Evolutionary conservation across 2,329 filamentous ascomycete genomes (phyloP).

Genomic region (Stemphylium lycopersici): DNA sequence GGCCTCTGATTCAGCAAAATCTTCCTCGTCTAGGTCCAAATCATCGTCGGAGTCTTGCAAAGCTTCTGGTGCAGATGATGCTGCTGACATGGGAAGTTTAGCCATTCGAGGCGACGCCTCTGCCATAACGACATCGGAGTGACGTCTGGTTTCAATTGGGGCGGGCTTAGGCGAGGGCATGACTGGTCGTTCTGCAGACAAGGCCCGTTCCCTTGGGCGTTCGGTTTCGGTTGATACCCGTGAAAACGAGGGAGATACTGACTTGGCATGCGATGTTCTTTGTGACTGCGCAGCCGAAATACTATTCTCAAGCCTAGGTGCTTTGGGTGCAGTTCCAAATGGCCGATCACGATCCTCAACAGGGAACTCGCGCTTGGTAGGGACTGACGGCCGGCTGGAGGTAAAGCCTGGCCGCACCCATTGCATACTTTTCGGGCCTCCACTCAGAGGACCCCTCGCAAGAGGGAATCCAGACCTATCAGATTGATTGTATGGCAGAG

Average conservation of each 20-base stretch:
- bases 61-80: conserved; percentile 40
- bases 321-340: conserved; percentile 41
- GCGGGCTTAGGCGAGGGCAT: conserved; percentile 33
- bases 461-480: conserved; percentile 37
- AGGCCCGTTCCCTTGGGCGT: conserved; percentile 27
- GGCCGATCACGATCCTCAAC: conserved; percentile 51
- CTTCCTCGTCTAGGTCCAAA: conserved; percentile 54
- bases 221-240: conserved; percentile 24
- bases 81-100: conserved; percentile 37
- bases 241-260: conserved; percentile 29
- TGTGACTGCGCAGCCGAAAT: conserved; percentile 25
- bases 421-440: conserved; percentile 47
- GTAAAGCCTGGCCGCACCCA: conserved; percentile 52
- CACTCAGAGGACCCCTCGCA: conserved; percentile 42
- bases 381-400: conserved; percentile 43
- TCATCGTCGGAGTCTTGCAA: conserved; percentile 55
- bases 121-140: conserved; percentile 45
- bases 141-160: conserved; percentile 38
- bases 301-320: conserved; percentile 40
- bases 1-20: conserved; percentile 54
- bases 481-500: conserved; percentile 37
- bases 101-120: conserved; percentile 38
- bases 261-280: conserved; percentile 30
- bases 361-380: conserved; percentile 54
- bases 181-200: conserved; percentile 30